phyloP scores from a whole-genome alignment of 2,329 filamentous ascomycete species.

The Phialophora chinensis region DNA sequence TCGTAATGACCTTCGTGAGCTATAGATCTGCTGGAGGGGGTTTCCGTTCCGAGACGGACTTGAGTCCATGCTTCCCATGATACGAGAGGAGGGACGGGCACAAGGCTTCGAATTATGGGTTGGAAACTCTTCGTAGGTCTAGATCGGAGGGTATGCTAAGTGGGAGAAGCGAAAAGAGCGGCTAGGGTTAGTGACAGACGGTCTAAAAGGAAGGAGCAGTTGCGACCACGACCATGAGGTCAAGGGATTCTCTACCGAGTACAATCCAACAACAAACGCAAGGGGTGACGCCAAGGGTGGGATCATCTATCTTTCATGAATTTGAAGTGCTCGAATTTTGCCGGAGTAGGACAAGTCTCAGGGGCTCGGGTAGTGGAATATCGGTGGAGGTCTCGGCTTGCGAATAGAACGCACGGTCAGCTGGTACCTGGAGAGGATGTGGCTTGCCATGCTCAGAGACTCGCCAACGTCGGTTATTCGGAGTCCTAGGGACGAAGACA shows the following conservation, averaged over 20 bases:
- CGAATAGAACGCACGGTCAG: neutral
- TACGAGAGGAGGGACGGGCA: constrained; percentile 4
- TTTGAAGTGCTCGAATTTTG: neutral
- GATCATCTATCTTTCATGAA: neutral
- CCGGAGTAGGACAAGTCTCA: constrained; percentile 2
- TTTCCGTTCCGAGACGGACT: constrained; percentile 24
- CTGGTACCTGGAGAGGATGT: neutral
- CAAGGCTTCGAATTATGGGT: neutral
- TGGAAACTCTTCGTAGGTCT: neutral
- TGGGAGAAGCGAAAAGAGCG: constrained; percentile 1
- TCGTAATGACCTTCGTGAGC: constrained; percentile 25
- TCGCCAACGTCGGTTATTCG: neutral
- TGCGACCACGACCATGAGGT: neutral
- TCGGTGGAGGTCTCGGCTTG: constrained; percentile 5
- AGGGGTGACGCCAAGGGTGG: constrained; percentile 6
- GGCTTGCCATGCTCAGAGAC: neutral
- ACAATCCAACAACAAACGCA: neutral
- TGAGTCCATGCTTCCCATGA: constrained; percentile 16
- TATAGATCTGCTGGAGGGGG: constrained; percentile 29
- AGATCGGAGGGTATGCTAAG: neutral
- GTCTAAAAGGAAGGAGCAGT: neutral
- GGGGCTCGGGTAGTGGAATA: constrained; percentile 3
- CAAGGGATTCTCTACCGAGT: neutral
- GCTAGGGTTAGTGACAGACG: neutral
- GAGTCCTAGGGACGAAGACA: neutral